Percentiles rank a stretch among this genome's conserved stretches.
Conservation (phyloP, 768 basidiomycete species). For the Tremella fuciformis region DNA sequence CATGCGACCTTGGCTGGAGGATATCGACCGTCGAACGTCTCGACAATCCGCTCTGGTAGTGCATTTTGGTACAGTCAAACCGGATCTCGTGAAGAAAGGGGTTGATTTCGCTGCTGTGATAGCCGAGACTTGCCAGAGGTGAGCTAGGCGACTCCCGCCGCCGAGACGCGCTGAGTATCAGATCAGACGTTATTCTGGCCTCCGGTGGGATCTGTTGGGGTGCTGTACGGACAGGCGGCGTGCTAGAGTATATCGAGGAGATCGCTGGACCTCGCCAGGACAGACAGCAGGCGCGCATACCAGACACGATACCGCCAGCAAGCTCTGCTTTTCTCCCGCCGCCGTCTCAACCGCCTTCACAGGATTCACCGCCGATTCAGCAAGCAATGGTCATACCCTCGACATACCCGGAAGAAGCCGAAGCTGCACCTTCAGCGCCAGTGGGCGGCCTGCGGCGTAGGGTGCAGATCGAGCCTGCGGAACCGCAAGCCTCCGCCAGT, state of each 20-base stretch:
- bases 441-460: not conserved
- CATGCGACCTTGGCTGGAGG: constrained; percentile 23
- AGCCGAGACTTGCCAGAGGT: constrained; percentile 24
- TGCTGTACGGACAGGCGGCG: constrained; percentile 17
- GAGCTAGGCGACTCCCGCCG: constrained; percentile 9
- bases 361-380: constrained; percentile 1
- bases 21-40: constrained; percentile 16
- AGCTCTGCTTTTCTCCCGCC: not conserved
- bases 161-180: constrained; percentile 2
- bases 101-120: constrained; percentile 21
- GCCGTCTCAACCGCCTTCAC: not conserved
- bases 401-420: constrained; percentile 39
- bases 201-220: constrained; percentile 34
- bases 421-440: not conserved
- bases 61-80: constrained; percentile 22
- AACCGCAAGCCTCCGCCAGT: too few relatives aligned
- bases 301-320: not conserved
- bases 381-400: constrained; percentile 33
- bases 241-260: constrained; percentile 22
- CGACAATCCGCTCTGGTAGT: constrained; percentile 23
- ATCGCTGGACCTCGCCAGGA: constrained; percentile 5
- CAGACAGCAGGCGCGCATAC: too few relatives aligned
- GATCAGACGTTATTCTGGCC: constrained; percentile 19
- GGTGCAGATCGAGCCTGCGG: not conserved
- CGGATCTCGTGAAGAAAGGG: constrained; percentile 15